Evolutionary conservation across 83 land plant genomes (phyloP), one percentile per base, ranked within the genome.

Genomic region (Larix sibirica): DNA sequence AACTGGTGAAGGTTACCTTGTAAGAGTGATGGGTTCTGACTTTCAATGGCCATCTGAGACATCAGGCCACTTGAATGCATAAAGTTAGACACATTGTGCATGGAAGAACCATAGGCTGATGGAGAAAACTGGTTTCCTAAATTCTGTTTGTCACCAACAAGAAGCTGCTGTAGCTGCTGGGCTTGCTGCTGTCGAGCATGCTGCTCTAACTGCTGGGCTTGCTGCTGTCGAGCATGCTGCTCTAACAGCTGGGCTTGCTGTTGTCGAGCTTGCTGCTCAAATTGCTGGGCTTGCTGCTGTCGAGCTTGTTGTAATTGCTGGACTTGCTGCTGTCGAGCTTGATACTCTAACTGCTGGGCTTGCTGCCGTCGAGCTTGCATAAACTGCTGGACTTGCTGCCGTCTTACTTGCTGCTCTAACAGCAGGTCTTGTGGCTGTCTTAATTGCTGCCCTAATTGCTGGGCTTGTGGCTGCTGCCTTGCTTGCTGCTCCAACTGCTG

Each of bases 51-150:
- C 31, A 81, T 24, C 7, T 80, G 82, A 65, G 82, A 26, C 73
- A 80, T 47, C 54, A 63, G 0, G 17, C 82, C 84, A 77, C 71
- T 69, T 18, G 79, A 70, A 86, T 84, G 89, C 18, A 78, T 65
- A 61, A 68, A 79, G 28, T 76, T 85, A 24, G 85, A 80, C 61
- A 80, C 64, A 79, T 88, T 88, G 44, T 83, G 84, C 5, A 70
- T 79, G 4, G 92, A 79, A 82, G 86, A 63, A 6, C 83, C 88
- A 90, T 85, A 84, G 2, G 61, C 20, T 12, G 83, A n/a, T 20
- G 86, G 17, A 20, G 90, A 23, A 40, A 83, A 44, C 21, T 77
- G 87, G 65, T 84, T 67, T 6, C 69, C 81, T 62, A 79, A 26
- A 82, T 70, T 44, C 24, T 87, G 90, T 59, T 83, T 87, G 14